Conservation (phyloP, 2,329 filamentous ascomycete species). For the Epichloe amarillans region DNA sequence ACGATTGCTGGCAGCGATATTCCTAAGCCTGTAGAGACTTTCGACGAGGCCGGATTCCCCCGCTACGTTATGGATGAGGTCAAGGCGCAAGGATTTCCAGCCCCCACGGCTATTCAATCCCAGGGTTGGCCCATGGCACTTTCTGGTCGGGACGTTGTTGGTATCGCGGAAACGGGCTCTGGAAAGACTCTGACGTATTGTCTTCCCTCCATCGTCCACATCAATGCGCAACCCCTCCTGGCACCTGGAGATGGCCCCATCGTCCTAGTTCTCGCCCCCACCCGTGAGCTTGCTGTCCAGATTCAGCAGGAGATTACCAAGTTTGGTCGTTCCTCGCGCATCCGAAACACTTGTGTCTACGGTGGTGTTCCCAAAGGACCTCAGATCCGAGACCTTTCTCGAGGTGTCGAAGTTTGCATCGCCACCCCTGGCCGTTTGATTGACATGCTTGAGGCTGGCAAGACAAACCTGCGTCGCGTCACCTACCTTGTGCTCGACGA, state of each 20-base stretch:
- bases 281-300: constrained; percentile 94
- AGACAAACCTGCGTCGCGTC: constrained; percentile 94
- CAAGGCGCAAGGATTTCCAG: constrained; percentile 91
- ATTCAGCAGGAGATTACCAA: constrained; percentile 98
- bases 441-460: constrained; percentile 95
- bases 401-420: constrained; percentile 97
- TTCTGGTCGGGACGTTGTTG: constrained; percentile 92
- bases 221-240: constrained; percentile 95
- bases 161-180: constrained; percentile 97
- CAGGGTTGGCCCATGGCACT: constrained; percentile 99
- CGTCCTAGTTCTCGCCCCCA: constrained; percentile 88
- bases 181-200: constrained; percentile 99
- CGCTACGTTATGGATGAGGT: constrained; percentile 97
- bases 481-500: constrained; percentile 98
- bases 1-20: constrained; percentile 67
- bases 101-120: constrained; percentile 90
- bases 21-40: constrained; percentile 88
- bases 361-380: constrained; percentile 96
- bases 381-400: constrained; percentile 87
- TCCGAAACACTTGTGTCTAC: constrained; percentile 97
- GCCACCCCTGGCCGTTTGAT: constrained; percentile 95
- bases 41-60: constrained; percentile 91
- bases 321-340: constrained; percentile 94
- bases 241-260: constrained; percentile 93
- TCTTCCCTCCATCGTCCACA: constrained; percentile 95